Percentiles rank a stretch among this genome's conserved stretches.
Evolutionary conservation across 257 asterid genomes (phyloP).

Genomic region (Pogostemon cablin): DNA sequence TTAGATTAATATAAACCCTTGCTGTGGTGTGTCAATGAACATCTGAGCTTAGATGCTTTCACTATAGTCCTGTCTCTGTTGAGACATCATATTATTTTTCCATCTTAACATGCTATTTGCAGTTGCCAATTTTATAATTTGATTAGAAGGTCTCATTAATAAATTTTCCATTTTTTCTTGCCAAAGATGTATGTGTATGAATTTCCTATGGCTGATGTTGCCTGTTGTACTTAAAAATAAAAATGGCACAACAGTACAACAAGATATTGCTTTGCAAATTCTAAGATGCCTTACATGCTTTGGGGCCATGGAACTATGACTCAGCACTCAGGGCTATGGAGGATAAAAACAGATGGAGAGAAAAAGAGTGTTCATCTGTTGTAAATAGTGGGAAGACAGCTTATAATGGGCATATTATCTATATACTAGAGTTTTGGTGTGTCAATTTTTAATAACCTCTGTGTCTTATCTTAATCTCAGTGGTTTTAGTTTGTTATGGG

Average conservation of each 20-base stretch:
- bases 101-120: background rate
- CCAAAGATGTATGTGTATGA: too few relatives aligned
- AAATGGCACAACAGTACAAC: too few relatives aligned
- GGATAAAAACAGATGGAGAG: too few relatives aligned
- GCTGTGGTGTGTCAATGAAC: constrained; percentile 3
- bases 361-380: too few relatives aligned
- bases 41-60: constrained; percentile 3
- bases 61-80: constrained; percentile 4
- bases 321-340: too few relatives aligned
- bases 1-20: background rate
- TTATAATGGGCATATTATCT: background rate
- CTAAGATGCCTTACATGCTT: too few relatives aligned
- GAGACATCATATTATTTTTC: background rate
- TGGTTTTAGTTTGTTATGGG: constrained; percentile 16
- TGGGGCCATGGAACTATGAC: too few relatives aligned
- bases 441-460: constrained; percentile 10
- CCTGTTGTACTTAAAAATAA: too few relatives aligned
- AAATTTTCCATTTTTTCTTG: background rate
- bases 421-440: background rate
- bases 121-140: background rate
- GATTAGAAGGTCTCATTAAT: background rate
- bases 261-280: too few relatives aligned
- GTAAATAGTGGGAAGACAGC: background rate
- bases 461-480: constrained; percentile 7
- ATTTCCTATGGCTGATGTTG: too few relatives aligned